Evolutionary conservation across 352 stramenopile species (phyloP), one percentile per base, ranked within the genome.

Genomic region (Phytopythium ostracodes): DNA sequence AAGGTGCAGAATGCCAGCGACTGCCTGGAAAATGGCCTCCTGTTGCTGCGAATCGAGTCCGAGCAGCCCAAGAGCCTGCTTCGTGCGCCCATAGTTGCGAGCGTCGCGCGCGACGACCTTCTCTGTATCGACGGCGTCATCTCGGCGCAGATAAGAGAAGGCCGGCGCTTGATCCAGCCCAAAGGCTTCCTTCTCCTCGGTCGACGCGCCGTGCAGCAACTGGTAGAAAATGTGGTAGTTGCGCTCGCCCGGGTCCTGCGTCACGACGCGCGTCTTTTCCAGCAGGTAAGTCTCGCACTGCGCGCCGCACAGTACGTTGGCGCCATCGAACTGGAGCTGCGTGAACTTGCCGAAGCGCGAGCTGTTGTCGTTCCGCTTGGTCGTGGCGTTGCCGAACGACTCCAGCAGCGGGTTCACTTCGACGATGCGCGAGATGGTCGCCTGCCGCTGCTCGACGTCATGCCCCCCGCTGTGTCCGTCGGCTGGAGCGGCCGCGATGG

Each of bases 221-320:
- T 98, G 85, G 70, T 98, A 98, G 72, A 98, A 98, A 77, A 99
- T 97, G 71, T 98, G 94, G 71, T 98, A 98, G 68, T 98, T 98
- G 49, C 96, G 77, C 71, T 98, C 96, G 36, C 88, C 77, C 7
- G 73, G 69, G 17, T 92, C 91, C 62, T 98, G 95, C 25, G 84
- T 94, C 14, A 97, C 87, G 20, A 99, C 84, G 52, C 96, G 91
- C 9, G 96, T 94, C 75, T 98, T 98, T 75, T 99, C 96, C 0
- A 99, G 73, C 17, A 99, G 76, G 71, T 98, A 99, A 2, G 94
- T 98, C 68, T 97, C 81, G 60, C 97, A 97, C 68, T 96, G 96
- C 46, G 93, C 93, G 22, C 95, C 92, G 10, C 73, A 76, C 10
- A 96, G 73, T 35, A 93, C 75, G 20, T 98, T 70, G 7, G 60